These are phyloP conservation scores for Mortierella sp. DNA, from an alignment of 371 early-diverging fungal genomes.

Conservation along the genomic window DNA sequence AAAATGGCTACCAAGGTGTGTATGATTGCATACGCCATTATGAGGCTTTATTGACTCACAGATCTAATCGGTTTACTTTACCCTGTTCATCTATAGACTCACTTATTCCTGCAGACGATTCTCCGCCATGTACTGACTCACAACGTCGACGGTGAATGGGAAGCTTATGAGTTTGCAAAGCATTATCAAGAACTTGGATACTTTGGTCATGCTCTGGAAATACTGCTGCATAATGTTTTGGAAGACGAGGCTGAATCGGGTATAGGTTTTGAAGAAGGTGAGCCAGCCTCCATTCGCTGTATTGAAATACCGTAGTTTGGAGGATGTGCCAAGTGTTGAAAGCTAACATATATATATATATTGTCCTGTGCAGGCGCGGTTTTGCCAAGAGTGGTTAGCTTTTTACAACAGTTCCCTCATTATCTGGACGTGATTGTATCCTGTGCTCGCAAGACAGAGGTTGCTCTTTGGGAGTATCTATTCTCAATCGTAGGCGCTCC, in stretches of 20 bases:
- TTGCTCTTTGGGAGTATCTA: constrained; percentile 89
- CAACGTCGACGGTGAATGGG: constrained; percentile 49
- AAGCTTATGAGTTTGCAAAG: constrained; percentile 67
- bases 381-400: constrained; percentile 76
- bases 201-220: constrained; percentile 87
- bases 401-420: constrained; percentile 81
- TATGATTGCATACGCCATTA: constrained; percentile 30
- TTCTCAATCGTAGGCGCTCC: constrained; percentile 87
- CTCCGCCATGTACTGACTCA: constrained; percentile 72
- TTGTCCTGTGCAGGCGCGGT: constrained; percentile 62
- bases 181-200: constrained; percentile 79
- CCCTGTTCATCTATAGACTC: constrained; percentile 66
- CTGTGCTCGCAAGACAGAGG: constrained; percentile 92
- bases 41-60: background rate
- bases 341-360: background rate
- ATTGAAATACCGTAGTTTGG: background rate
- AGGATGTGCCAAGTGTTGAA: background rate
- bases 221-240: constrained; percentile 84
- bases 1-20: constrained; percentile 80
- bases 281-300: background rate
- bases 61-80: no score
- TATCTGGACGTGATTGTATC: constrained; percentile 85
- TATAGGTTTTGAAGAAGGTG: constrained; percentile 59
- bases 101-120: constrained; percentile 81
- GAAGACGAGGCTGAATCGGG: constrained; percentile 80